Base-by-base conservation (phyloP, 345 rosid species). In the Hibiscus tridactylites region DNA sequence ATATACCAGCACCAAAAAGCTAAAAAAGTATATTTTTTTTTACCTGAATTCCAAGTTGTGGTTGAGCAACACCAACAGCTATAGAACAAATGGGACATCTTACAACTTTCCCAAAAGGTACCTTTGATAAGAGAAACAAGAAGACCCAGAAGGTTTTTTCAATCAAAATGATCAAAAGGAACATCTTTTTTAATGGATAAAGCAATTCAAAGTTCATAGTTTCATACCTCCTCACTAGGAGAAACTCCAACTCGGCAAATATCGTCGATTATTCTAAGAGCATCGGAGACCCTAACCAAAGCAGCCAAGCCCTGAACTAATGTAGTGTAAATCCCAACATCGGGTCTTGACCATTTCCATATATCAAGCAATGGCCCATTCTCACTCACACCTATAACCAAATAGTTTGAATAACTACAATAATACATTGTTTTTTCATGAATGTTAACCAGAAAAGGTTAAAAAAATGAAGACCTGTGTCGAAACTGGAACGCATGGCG, bases 341-440 rank as follows among this genome's bases (percentile, higher is more conserved):
- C 88, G 7, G 99, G 97, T 78, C 97, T 84, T 54, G 97, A 83
- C 99, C 99, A 95, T 81, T 80, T 92, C 96, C 93, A 92, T 81
- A 88, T 82, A 59, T 84, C 84, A 31, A 86, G 78, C 65, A 60
- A 62, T 68, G 75, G 65, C 35, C 76, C 90, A 76, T 75, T 83
- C 71, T 91, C 96, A 81, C 84, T 71, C 4, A 39, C 85, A 79
- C 84, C 95, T 89, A 69, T 49, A 11, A 68, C 39, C 44, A 4
- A 15, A 49, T 33, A 15, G 49, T 2, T 21, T 46, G 7, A 13
- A 46, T 46, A 13, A 66, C 35, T 44, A 26, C n/a, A 66, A 16
- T 3, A 46, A 65, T 3, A 35, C 39, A 6, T 35, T 35, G 39
- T 5, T 44, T 65, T 65, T 44, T 44, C 12, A 12, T 9, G 13